Base-by-base conservation (phyloP, 148 eudicot genomes). In the Chenopodium suecicum region DNA sequence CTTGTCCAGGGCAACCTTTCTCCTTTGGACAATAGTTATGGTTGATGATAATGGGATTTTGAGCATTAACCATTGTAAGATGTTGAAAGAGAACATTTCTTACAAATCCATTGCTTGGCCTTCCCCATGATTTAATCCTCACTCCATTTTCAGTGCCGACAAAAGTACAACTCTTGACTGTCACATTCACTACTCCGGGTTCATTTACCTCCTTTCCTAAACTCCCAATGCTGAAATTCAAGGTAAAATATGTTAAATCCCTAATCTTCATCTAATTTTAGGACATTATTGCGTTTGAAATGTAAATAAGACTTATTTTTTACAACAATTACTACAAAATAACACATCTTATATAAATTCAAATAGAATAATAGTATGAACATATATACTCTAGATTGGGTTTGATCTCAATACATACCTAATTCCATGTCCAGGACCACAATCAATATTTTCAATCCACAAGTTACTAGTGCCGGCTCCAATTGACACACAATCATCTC, bases 81-180 rank as follows among this genome's bases (percentile, higher is more conserved):
- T 89, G 78, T 29, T 82, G 84, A 76, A 88, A 92, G 2, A 88
- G 58, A 52, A 90, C 88, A 62, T 78, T 81, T 22, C 62, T 77
- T 1, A 89, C 93, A 44, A 86, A 92, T 3, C 95, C 88, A 54
- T 67, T 81, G 86, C 95, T 89, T 0, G 91, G 89, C 44, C 87
- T 86, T 25, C 86, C 93, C 93, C 95, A 92, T 23, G 93, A 86
- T 81, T 92, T 92, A 70, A 92, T 88, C 67, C 95, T 84, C 11
- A 88, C 90, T 13, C 93, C 92, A 76, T 92, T 92, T 29, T 86
- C 81, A 16, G 93, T 92, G 0, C 86, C 87, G 0, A 5, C 83
- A 72, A 92, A 90, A 0, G 70, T 76, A 16, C 70, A 83, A 0
- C 78, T 67, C 62, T 78, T 89, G 9, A 88, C 92, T 0, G 91